Base-by-base conservation (phyloP, 2,329 filamentous ascomycete species). In the Aspergillus vadensis region DNA sequence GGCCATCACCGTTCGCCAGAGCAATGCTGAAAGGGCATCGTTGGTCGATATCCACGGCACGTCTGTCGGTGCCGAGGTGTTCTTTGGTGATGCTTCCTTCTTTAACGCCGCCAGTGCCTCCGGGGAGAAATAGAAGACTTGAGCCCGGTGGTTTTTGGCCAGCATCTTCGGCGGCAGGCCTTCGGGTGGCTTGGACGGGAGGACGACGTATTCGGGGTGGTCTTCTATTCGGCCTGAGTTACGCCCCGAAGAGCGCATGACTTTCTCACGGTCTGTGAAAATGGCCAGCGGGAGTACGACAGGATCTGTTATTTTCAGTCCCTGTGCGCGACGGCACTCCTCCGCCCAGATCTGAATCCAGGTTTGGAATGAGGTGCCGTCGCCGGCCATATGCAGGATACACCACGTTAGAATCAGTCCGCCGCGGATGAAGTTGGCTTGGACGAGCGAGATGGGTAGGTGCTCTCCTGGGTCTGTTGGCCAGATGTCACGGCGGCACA, bases 391-490 rank as follows among this genome's bases (percentile, higher is more conserved):
- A 43, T 77, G 75, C 10, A 75, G 48, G 8, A 67, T 65, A 27
- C 52, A 62, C 66, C 67, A 69, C 4, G 79, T 81, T 4, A 86
- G 72, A 0, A 86, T 65, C 0, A 86, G 62, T 0, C 83, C 84
- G 4, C 80, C 83, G 0, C 64, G 57, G 41, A 86, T 79, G 55
- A 84, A 79, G 44, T 77, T 85, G 4, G 76, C 76, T 63, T 85
- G 83, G 1, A 84, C 68, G n/a, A 70, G 59, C 1, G 67, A 71
- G 0, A 74, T 68, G 30, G 78, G 73, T 0, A 83, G 59, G 0
- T 77, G 79, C 5, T 74, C 76, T 5, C 73, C 71, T 0, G 80
- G 76, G 10, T 32, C 30, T 1, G 75, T 74, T 54, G 66, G 63
- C 66, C 66, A 69, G 6, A 68, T 59, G 17, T 59, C 51, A 4